Base-by-base conservation (phyloP, 305 asterid species). In the Fraxinus angustifolia region DNA sequence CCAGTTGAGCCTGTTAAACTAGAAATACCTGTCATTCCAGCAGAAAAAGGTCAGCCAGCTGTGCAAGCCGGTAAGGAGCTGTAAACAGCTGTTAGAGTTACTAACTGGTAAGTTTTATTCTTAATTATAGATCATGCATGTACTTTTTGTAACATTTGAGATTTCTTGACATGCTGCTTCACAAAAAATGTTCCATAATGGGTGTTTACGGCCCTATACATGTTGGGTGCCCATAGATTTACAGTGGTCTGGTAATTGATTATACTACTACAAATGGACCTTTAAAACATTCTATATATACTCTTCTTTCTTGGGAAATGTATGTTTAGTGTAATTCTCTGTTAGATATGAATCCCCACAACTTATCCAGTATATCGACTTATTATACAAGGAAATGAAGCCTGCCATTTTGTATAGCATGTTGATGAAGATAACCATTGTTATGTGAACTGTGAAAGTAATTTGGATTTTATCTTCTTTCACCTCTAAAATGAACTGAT, bases 21-120 rank as follows among this genome's bases (percentile, higher is more conserved):
- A 56, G 79, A 71, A 35, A 78, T 86, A 48, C 78, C 81, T 4
- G 84, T 36, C 50, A 70, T 8, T 11, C 80, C 85, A 12, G 83
- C 80, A 4, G 85, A 83, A 17, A 75, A 68, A 4, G 72, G 12
- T 21, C 84, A 79, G 58, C 35, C 85, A n/a, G 80, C 58, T 38
- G 77, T 7, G 12, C 58, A 83, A 11, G 83, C 75, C 5, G 83
- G 82, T 38, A 73, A 78, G 26, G 82, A 85, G 74, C 75, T 50
- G 38, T 50, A 28, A 36, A 65, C 79, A n/a, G 78, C 78, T 36
- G 50, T 10, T 53, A 7, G 2, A 38, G 73, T 28, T 67, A 19
- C 26, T 76, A 60, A 80, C 82, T 79, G 67, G 83, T 50, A 71
- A 79, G 76, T 83, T 76, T 72, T 72, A 33, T 17, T 81, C 73